These are phyloP conservation scores for Volvariella volvacea DNA, from an alignment of 1,284 basidiomycete species.

Conservation along the genomic window DNA sequence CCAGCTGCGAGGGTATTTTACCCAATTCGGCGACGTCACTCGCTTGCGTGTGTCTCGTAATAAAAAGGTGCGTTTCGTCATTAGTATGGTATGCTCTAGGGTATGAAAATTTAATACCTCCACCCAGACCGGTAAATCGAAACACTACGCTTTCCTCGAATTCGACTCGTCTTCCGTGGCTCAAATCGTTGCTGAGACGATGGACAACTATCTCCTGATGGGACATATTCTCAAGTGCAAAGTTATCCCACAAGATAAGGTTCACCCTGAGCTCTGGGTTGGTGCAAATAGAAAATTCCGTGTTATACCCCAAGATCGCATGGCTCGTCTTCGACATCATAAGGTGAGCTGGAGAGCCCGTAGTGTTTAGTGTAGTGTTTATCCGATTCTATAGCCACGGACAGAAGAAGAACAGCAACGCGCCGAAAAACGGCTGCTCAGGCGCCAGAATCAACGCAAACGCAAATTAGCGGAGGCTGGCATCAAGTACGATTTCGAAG, in stretches of 20 bases:
- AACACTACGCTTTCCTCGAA: constrained; percentile 97
- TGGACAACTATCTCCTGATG: constrained; percentile 97
- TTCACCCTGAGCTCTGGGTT: constrained; percentile 93
- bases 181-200: constrained; percentile 94
- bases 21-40: constrained; percentile 90
- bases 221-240: constrained; percentile 91
- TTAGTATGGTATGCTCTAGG: constrained; percentile 1
- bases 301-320: constrained; percentile 65
- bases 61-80: constrained; percentile 60
- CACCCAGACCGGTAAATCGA: constrained; percentile 83
- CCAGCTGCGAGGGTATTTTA: constrained; percentile 88
- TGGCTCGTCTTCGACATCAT: constrained; percentile 73
- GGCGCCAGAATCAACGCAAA: constrained; percentile 75
- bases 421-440: constrained; percentile 67
- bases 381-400: constrained; percentile 46
- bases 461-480: constrained; percentile 76
- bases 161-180: constrained; percentile 89
- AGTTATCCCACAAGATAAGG: constrained; percentile 78
- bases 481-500: constrained; percentile 86
- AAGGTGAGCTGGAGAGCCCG: constrained; percentile 50
- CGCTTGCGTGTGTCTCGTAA: constrained; percentile 89
- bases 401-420: constrained; percentile 67
- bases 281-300: constrained; percentile 95
- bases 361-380: constrained; percentile 9
- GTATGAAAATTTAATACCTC: neutral